Evolutionary conservation across 208 protist genomes (phyloP).

Genomic region (Trypanosoma congolense): DNA sequence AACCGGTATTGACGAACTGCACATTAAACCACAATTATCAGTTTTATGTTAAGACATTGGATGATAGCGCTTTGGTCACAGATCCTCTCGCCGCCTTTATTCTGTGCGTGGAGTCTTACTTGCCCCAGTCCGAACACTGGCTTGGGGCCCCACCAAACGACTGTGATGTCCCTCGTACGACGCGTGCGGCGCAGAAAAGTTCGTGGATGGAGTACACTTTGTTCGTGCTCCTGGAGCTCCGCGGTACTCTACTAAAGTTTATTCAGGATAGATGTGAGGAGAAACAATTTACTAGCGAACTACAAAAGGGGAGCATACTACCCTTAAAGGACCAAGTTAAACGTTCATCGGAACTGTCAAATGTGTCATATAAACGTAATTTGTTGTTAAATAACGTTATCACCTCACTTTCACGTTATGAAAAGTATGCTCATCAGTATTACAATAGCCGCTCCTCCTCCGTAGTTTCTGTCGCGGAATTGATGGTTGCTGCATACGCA

Average conservation of each 20-base stretch:
- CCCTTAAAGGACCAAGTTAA: not conserved
- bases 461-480: conserved; percentile 44
- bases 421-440: conserved; percentile 18
- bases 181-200: conserved; percentile 14
- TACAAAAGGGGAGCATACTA: not conserved
- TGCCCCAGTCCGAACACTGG: conserved; percentile 23
- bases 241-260: conserved; percentile 18
- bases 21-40: conserved; percentile 1
- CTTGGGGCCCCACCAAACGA: conserved; percentile 4
- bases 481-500: conserved; percentile 55
- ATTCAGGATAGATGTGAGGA: conserved; percentile 4
- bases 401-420: conserved; percentile 11
- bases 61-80: conserved; percentile 3
- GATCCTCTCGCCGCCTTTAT: conserved; percentile 28
- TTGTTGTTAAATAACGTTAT: conserved; percentile 2
- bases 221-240: conserved; percentile 17
- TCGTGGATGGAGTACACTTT: conserved; percentile 25
- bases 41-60: conserved; percentile 14
- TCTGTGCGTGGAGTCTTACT: conserved; percentile 19
- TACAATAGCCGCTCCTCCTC: not conserved
- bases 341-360: not conserved
- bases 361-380: not conserved
- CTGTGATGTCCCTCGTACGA: not conserved
- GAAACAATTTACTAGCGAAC: not conserved
- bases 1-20: conserved; percentile 27